Conservation (phyloP, 805 yeast genomes). For the Limtongozyma cylindracea region DNA sequence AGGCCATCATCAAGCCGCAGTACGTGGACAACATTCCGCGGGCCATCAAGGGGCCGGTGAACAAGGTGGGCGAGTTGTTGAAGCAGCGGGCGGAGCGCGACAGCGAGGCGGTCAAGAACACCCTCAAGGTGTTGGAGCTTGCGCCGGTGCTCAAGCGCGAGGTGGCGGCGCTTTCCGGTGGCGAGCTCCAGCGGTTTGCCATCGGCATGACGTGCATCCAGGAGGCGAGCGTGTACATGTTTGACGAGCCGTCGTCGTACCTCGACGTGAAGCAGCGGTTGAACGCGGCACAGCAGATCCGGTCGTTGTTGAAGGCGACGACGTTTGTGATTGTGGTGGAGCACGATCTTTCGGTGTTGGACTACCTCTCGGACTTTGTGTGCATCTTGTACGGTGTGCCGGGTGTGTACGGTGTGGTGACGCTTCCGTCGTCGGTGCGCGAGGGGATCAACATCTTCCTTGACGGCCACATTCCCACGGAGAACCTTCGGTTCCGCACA, state of each 20-base stretch:
- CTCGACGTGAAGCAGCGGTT: conserved; percentile 97
- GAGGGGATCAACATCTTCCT: conserved; percentile 97
- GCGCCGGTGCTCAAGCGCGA: conserved; percentile 64
- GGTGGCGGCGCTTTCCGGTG: conserved; percentile 80
- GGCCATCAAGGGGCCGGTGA: conserved; percentile 78
- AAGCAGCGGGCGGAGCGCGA: conserved; percentile 55
- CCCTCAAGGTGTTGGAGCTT: conserved; percentile 52
- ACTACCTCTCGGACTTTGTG: conserved; percentile 87
- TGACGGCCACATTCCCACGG: conserved; percentile 95
- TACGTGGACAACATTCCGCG: conserved; percentile 95
- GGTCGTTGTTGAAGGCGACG: conserved; percentile 57
- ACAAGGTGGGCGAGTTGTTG: conserved; percentile 66
- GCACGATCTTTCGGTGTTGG: conserved; percentile 95
- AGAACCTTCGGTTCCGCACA: conserved; percentile 88
- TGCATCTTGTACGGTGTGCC: conserved; percentile 97
- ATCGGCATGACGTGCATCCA: conserved; percentile 95
- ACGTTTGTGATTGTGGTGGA: conserved; percentile 89
- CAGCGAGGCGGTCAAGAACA: conserved; percentile 24
- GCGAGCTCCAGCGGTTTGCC: conserved; percentile 96
- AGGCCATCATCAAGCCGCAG: conserved; percentile 96
- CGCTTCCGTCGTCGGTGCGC: conserved; percentile 88
- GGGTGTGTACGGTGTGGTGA: conserved; percentile 95
- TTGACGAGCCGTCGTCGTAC: conserved; percentile 97
- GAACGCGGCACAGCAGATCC: conserved; percentile 86
- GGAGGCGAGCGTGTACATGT: conserved; percentile 90